phyloP scores from a whole-genome alignment of 805 yeast species.

The Torulaspora quercuum region DNA sequence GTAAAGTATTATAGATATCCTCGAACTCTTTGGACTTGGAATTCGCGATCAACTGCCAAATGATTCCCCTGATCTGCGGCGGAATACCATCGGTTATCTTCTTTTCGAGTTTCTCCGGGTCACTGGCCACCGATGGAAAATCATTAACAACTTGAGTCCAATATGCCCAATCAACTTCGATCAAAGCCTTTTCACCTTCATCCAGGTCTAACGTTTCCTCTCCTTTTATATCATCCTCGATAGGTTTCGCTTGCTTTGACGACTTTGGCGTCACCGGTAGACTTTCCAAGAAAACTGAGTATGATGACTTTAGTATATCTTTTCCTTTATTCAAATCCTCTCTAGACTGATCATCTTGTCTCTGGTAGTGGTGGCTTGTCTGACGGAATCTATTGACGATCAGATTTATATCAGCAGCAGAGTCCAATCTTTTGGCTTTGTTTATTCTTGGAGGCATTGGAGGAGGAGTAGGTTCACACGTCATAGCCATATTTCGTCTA shows the following conservation, averaged over 20 bases:
- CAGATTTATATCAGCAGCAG: conserved; percentile 51
- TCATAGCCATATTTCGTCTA: conserved; percentile 24
- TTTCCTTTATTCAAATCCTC: conserved; percentile 50
- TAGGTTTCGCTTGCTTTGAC: conserved; percentile 10
- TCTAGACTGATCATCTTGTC: conserved; percentile 50
- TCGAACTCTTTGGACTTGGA: conserved; percentile 59
- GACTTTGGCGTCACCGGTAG: conserved; percentile 15
- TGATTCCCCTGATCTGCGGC: conserved; percentile 74
- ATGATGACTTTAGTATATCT: conserved; percentile 40
- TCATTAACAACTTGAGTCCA: conserved; percentile 83
- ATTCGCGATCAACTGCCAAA: conserved; percentile 87
- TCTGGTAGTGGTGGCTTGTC: conserved; percentile 48
- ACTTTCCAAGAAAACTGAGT: conserved; percentile 20
- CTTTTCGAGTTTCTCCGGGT: conserved; percentile 54
- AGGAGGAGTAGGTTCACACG: conserved; percentile 26
- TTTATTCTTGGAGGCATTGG: conserved; percentile 20
- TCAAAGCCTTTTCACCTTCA: conserved; percentile 37
- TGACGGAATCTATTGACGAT: conserved; percentile 58
- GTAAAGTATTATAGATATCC: conserved; percentile 35
- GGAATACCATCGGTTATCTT: conserved; percentile 81
- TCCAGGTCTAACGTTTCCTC: conserved; percentile 37
- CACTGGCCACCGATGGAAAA: conserved; percentile 62
- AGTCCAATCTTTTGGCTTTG: conserved; percentile 22
- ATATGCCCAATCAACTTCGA: conserved; percentile 71
- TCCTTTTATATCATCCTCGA: conserved; percentile 13